Conservation (phyloP, 305 asterid genomes). For the Fraxinus latifolia region DNA sequence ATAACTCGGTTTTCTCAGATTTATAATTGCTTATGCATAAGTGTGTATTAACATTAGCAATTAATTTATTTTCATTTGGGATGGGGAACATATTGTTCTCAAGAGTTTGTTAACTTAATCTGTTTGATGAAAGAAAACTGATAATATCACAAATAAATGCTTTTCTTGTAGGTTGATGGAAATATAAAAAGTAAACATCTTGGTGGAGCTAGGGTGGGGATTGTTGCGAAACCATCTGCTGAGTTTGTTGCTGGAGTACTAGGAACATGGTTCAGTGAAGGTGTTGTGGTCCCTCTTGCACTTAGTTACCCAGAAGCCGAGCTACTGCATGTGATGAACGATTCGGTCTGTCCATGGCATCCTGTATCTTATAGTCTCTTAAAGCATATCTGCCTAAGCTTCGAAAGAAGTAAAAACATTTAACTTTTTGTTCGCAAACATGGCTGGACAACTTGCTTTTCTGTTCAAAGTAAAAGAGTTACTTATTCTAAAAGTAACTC, state of each 20-base stretch:
- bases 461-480: background rate
- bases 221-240: slow-evolving; percentile 87
- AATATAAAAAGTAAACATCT: slow-evolving; percentile 38
- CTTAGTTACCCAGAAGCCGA: slow-evolving; percentile 97
- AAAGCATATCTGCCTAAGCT: background rate
- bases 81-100: background rate
- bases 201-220: slow-evolving; percentile 76
- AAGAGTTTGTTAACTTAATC: background rate
- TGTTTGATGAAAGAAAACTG: slow-evolving; percentile 5
- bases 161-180: slow-evolving; percentile 46
- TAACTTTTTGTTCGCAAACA: background rate
- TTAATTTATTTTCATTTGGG: background rate
- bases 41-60: background rate
- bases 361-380: slow-evolving; percentile 8
- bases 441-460: background rate
- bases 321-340: slow-evolving; percentile 87
- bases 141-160: slow-evolving; percentile 11
- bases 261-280: slow-evolving; percentile 92
- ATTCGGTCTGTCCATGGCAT: slow-evolving; percentile 57
- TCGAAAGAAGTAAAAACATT: background rate
- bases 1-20: background rate
- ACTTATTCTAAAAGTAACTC: background rate
- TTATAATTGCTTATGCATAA: background rate
- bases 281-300: slow-evolving; percentile 96
- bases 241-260: slow-evolving; percentile 92